Evolutionary conservation across 495 filamentous ascomycete species (phyloP).

Genomic region (Trichoderma parareesei): DNA sequence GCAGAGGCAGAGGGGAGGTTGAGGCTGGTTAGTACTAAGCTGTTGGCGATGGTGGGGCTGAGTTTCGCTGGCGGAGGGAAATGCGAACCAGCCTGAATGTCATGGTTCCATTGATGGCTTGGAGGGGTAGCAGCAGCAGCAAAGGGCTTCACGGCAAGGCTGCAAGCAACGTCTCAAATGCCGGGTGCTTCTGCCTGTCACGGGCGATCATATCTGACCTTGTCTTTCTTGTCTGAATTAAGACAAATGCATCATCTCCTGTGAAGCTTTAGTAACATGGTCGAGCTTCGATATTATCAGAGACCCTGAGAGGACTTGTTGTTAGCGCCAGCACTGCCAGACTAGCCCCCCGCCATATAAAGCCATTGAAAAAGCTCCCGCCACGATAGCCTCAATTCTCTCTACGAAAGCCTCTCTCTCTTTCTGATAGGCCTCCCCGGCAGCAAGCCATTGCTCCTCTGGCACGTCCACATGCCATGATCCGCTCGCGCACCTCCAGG

Average conservation of each 20-base stretch:
- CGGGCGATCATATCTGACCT: too few species aligned
- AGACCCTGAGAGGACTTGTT: neutral
- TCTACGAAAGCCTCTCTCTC: neutral
- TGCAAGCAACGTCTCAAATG: neutral
- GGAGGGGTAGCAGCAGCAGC: neutral
- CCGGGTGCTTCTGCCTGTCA: too few species aligned
- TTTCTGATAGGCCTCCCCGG: neutral
- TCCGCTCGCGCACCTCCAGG: slow-evolving; percentile 4
- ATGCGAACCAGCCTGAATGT: neutral
- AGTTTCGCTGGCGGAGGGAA: neutral
- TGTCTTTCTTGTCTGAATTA: too few species aligned
- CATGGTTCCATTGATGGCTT: neutral
- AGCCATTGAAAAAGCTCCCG: neutral
- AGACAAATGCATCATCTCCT: too few species aligned
- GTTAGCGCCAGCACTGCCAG: neutral
- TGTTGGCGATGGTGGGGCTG: neutral
- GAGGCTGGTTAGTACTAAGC: too few species aligned
- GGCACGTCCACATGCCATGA: neutral
- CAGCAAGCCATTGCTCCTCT: neutral
- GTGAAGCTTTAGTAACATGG: too few species aligned
- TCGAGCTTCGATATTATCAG: neutral
- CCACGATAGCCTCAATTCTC: neutral
- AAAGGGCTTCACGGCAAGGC: neutral
- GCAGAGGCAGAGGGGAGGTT: too few species aligned
- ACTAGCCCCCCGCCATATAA: neutral